Evolutionary conservation across 179 eudicot genomes (phyloP), one percentile per base, ranked within the genome.

Genomic region (Nepenthes alata): DNA sequence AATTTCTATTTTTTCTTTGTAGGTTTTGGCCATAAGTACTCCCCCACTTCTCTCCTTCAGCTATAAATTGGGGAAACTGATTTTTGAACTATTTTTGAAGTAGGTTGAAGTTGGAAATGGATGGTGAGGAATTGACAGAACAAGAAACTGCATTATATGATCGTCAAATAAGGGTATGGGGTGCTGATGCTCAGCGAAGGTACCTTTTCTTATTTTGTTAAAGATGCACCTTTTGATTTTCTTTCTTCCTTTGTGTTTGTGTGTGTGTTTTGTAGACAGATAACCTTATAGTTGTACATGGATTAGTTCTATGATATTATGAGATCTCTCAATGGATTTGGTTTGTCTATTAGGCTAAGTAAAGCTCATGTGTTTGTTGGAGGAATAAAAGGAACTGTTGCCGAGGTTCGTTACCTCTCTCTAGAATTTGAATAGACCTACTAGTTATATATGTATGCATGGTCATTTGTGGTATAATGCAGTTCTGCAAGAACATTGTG

Each of bases 161-260:
- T 75, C 96, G 98, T 58, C 98, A 93, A 69, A 93, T 93, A 76
- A 81, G 98, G 83, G 97, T 93, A 49, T 93, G 98, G 95, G 98
- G 96, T 10, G 96, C 91, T 57, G 95, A 89, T 72, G 98, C 95
- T 58, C 97, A 93, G 67, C 78, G 95, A 74, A 82, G 97, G 98
- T 91, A 78, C 37, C 34, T 34, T 36, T 60, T 45, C 3, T 49
- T 53, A 11, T 34, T 41, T 36, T 35, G 45, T 34, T 13, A 2
- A 47, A 60, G 12, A 13, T 9, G 38, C 11, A 2, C 11, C 5
- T 13, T 62, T 55, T 52, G 47, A 52, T 36, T 5, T 25, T n/a
- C 53, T 53, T 35, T 57, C 10, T 58, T 8, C 4, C 10, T 25
- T 25, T 25, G 25, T 25, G 25, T 25, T 25, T 25, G 25, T 25